Conservation (phyloP, 2,329 filamentous ascomycete genomes). For the Chaetomium sp. region DNA sequence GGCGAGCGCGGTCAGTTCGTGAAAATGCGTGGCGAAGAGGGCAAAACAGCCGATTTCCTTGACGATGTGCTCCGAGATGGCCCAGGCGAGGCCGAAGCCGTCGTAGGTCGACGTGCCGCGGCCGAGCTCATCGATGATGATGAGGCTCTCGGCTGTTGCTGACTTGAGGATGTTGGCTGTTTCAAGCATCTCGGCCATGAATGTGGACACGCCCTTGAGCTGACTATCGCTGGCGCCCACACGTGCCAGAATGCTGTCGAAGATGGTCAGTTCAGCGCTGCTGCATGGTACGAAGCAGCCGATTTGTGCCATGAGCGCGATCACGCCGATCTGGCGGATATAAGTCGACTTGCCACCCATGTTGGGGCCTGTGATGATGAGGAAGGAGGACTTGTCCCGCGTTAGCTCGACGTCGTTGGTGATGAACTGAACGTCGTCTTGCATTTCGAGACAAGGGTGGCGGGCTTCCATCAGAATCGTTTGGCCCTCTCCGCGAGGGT, state of each 20-base stretch:
- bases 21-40: conserved; percentile 96
- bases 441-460: conserved; percentile 97
- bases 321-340: conserved; percentile 93
- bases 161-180: conserved; percentile 98
- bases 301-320: conserved; percentile 93
- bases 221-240: conserved; percentile 95
- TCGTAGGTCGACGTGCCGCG: conserved; percentile 97
- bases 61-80: conserved; percentile 95
- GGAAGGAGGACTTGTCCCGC: conserved; percentile 75
- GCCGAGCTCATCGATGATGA: conserved; percentile 97
- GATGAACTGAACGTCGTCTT: conserved; percentile 97
- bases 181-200: conserved; percentile 99
- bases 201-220: conserved; percentile 94
- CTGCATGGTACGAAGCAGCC: conserved; percentile 93
- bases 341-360: conserved; percentile 99
- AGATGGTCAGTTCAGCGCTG: conserved; percentile 87
- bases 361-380: conserved; percentile 96
- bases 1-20: conserved; percentile 87
- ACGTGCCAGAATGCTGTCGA: conserved; percentile 92
- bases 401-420: conserved; percentile 88
- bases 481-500: conserved; percentile 78
- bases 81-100: conserved; percentile 97
- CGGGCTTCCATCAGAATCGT: conserved; percentile 89
- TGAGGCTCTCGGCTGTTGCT: conserved; percentile 87
- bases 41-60: conserved; percentile 91